phyloP scores from a whole-genome alignment of 2,329 filamentous ascomycete species.

The Cryoendolithus antarcticus region DNA sequence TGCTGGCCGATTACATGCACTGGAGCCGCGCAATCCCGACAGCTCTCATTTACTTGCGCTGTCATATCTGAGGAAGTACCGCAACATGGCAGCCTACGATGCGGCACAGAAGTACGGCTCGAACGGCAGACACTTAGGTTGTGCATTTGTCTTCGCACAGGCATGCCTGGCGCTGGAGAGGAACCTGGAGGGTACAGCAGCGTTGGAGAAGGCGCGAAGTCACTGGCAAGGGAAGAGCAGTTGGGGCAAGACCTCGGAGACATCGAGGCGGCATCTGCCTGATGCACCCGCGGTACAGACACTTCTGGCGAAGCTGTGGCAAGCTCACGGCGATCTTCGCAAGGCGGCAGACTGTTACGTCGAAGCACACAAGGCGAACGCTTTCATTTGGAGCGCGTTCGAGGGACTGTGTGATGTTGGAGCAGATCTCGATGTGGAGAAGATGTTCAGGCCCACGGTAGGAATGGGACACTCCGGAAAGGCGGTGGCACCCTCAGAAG shows the following conservation, averaged over 20 bases:
- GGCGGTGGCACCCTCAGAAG: conserved; percentile 11
- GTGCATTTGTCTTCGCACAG: conserved; percentile 84
- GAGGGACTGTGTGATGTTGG: conserved; percentile 73
- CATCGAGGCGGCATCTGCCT: conserved; percentile 58
- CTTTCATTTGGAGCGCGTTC: conserved; percentile 98
- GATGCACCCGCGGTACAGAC: conserved; percentile 77
- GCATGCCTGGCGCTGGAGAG: conserved; percentile 69
- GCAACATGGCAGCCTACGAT: conserved; percentile 77
- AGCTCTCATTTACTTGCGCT: conserved; percentile 71
- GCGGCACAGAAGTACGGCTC: conserved; percentile 59
- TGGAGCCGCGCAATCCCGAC: conserved; percentile 71
- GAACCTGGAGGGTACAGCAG: conserved; percentile 67
- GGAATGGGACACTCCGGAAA: conserved; percentile 41
- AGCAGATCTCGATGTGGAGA: conserved; percentile 65
- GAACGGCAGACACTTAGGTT: conserved; percentile 67
- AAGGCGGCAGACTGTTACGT: conserved; percentile 80
- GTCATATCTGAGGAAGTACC: conserved; percentile 71
- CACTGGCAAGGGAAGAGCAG: conserved; percentile 64
- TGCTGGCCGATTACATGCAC: conserved; percentile 71
- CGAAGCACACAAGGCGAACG: conserved; percentile 76
- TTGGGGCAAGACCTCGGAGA: conserved; percentile 69
- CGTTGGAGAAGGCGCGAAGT: conserved; percentile 69
- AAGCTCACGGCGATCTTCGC: conserved; percentile 64
- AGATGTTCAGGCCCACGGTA: conserved; percentile 68
- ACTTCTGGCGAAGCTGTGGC: conserved; percentile 76